phyloP scores from a whole-genome alignment of 345 rosid genomes.

The Syzygium aromaticum region DNA sequence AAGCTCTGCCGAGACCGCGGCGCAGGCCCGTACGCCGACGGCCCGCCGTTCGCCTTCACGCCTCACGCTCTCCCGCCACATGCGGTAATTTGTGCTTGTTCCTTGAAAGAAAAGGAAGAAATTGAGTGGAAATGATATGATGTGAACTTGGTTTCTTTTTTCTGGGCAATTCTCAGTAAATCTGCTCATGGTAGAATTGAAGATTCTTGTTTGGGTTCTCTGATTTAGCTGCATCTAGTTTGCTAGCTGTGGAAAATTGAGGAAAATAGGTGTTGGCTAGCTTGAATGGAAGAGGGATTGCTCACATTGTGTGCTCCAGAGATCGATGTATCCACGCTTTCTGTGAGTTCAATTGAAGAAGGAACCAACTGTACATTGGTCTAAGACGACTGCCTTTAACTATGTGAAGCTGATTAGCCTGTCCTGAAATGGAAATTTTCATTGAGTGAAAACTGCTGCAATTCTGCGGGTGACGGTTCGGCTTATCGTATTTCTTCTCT shows the following conservation, averaged over 20 bases:
- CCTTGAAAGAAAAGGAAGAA: neutral
- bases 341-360: too few relatives aligned
- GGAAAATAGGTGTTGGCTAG: neutral
- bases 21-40: conserved; percentile 25
- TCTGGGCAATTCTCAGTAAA: neutral
- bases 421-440: neutral
- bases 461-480: neutral
- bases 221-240: neutral
- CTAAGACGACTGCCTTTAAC: neutral
- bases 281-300: neutral
- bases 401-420: neutral
- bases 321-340: neutral
- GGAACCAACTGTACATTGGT: too few relatives aligned
- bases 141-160: neutral
- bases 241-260: neutral
- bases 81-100: conserved; percentile 26
- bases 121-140: neutral
- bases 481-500: neutral
- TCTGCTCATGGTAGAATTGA: neutral
- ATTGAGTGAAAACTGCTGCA: neutral
- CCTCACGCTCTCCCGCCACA: conserved; percentile 50
- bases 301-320: neutral
- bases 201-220: neutral
- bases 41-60: conserved; percentile 75
- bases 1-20: conserved; percentile 50